Percentiles rank a stretch among this genome's conserved stretches.
Evolutionary conservation across 345 rosid genomes (phyloP).

Genomic region (Isatis tinctoria): DNA sequence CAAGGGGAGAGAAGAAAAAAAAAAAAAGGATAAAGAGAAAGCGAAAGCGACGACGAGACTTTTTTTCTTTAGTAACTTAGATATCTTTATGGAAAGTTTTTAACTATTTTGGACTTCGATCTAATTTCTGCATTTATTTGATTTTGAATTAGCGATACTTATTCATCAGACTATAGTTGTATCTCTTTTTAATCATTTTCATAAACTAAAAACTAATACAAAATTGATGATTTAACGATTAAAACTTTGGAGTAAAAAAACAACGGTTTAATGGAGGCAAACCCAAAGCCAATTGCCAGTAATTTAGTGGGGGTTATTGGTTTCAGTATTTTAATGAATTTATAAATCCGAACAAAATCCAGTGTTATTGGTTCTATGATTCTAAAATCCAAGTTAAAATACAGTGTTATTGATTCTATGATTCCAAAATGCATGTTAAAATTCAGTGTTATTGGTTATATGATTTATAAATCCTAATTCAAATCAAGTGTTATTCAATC

Average conservation of each 20-base stretch:
- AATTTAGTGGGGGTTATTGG: too few relatives aligned
- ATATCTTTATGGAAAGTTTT: not conserved
- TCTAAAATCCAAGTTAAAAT: too few relatives aligned
- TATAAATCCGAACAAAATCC: too few relatives aligned
- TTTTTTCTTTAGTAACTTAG: not conserved
- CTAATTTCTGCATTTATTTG: not conserved
- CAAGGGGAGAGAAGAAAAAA: not conserved
- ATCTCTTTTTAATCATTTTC: not conserved
- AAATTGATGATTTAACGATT: not conserved
- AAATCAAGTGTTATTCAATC: too few relatives aligned
- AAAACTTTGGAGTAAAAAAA: not conserved
- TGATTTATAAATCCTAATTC: too few relatives aligned
- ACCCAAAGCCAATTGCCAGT: too few relatives aligned
- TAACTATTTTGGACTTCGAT: not conserved
- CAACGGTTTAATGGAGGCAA: not conserved
- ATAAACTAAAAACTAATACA: not conserved
- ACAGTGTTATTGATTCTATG: too few relatives aligned
- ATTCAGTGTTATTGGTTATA: too few relatives aligned
- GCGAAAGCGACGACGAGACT: slow-evolving; percentile 1
- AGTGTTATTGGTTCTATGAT: too few relatives aligned
- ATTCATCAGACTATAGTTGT: not conserved
- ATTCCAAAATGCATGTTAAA: too few relatives aligned
- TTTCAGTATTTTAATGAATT: too few relatives aligned
- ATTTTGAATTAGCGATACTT: not conserved
- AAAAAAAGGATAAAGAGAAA: not conserved